These are phyloP conservation scores for Colletotrichum orbiculare DNA, from an alignment of 2,329 filamentous ascomycete species.

Conservation along the genomic window DNA sequence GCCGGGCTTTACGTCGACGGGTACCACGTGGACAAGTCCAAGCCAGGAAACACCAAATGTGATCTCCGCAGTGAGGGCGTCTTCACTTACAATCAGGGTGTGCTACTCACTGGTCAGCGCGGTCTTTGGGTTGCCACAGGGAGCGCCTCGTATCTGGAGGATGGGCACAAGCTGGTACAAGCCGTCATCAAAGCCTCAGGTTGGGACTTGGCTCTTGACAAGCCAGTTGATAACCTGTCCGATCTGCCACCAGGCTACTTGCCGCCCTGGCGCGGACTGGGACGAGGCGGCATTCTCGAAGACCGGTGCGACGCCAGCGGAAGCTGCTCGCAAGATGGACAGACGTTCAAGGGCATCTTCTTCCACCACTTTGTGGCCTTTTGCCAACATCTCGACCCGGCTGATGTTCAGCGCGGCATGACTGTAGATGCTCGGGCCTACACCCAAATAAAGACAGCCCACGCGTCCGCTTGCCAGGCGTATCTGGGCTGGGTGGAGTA, in stretches of 20 bases:
- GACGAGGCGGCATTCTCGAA: conserved; percentile 83
- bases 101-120: conserved; percentile 83
- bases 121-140: conserved; percentile 85
- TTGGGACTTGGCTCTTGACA: conserved; percentile 65
- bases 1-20: conserved; percentile 86
- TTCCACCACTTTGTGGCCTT: conserved; percentile 89
- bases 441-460: conserved; percentile 50
- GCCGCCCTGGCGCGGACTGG: conserved; percentile 78
- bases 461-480: conserved; percentile 69
- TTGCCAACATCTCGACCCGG: conserved; percentile 71
- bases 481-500: conserved; percentile 82
- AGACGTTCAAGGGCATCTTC: conserved; percentile 95
- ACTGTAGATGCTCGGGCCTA: conserved; percentile 46
- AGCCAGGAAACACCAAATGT: conserved; percentile 76
- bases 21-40: conserved; percentile 79
- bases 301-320: conserved; percentile 83
- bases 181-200: conserved; percentile 83
- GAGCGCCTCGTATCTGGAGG: conserved; percentile 75
- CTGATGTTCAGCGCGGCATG: conserved; percentile 40
- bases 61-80: conserved; percentile 88
- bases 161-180: conserved; percentile 82
- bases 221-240: conserved; percentile 53
- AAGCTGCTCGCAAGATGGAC: conserved; percentile 82
- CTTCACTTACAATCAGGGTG: conserved; percentile 96
- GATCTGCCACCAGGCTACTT: conserved; percentile 49